phyloP scores from a whole-genome alignment of 2,329 filamentous ascomycete genomes.

The Ascochyta pisi region DNA sequence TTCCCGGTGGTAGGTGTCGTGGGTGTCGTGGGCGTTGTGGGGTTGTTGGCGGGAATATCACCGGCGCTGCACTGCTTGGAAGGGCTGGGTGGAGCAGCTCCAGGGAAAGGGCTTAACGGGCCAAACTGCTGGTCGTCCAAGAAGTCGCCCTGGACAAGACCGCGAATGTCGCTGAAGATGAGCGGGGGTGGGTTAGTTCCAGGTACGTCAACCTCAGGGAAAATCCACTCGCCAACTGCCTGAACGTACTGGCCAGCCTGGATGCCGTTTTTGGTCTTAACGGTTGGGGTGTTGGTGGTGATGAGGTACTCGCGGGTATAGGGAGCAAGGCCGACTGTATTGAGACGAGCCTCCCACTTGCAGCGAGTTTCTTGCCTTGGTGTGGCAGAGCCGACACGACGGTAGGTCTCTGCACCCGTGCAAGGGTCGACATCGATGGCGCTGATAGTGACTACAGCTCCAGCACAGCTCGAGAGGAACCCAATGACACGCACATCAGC shows the following conservation, averaged over 20 bases:
- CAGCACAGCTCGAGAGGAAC: constrained; percentile 48
- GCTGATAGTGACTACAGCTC: constrained; percentile 44
- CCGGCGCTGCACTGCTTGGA: constrained; percentile 33
- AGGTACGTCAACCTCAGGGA: constrained; percentile 52
- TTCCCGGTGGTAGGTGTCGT: neutral
- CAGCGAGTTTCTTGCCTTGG: constrained; percentile 46
- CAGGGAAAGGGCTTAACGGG: constrained; percentile 50
- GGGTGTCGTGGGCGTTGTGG: constrained; percentile 13
- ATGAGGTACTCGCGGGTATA: constrained; percentile 54
- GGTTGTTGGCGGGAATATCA: constrained; percentile 22
- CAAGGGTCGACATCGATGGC: constrained; percentile 55
- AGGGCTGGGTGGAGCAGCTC: constrained; percentile 33
- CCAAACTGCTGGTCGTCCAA: constrained; percentile 45
- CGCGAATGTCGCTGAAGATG: constrained; percentile 44
- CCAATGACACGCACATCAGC: constrained; percentile 48
- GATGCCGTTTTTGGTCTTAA: constrained; percentile 49
- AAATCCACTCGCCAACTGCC: constrained; percentile 54
- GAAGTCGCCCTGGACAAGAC: constrained; percentile 43
- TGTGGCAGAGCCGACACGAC: constrained; percentile 44
- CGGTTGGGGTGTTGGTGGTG: constrained; percentile 42
- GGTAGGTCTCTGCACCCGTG: constrained; percentile 49
- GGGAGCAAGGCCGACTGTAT: constrained; percentile 31
- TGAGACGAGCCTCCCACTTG: constrained; percentile 50
- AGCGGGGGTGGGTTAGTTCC: constrained; percentile 43
- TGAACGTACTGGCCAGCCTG: constrained; percentile 52